Evolutionary conservation across 2,329 filamentous ascomycete species (phyloP), one percentile per base, ranked within the genome.

Genomic region (Diaporthe aspalathi): DNA sequence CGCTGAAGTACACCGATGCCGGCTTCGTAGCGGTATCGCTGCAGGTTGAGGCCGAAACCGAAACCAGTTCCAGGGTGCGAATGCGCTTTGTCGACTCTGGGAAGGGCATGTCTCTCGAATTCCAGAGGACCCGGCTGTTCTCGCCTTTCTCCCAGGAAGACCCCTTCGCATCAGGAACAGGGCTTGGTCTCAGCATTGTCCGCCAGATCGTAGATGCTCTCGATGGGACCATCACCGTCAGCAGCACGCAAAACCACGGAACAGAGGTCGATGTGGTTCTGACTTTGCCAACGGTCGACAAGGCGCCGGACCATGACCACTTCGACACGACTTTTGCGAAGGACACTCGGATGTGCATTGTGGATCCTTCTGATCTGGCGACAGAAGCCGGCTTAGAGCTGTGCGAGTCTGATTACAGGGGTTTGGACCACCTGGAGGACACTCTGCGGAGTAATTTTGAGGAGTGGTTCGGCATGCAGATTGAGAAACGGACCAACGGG

Each of bases 81-180:
- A 83, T 9, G 77, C 76, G 1, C 74, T 90, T 93, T 1, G 81
- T 83, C 0, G 91, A 93, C 75, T 91, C 91, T 0, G 92, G 91
- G 1, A 85, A 85, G 54, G 92, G 91, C 1, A 93, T 93, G 50
- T 86, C 86, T 0, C 82, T 87, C 7, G 88, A 91, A 12, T 93
- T 89, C 73, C 80, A 92, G 17, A 83, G 86, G 24, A 85, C 88
- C 5, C 84, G 85, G 16, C 79, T 93, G 0, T 93, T 90, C 76
- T 88, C 86, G 0, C 89, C 90, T 0, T 93, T 92, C 73, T 80
- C 85, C 0, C 91, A 93, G 73, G 91, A 93, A 75, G 85, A 92
- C 66, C 80, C 83, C 0, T 78, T 93, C 1, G 83, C 87, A 0
- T 85, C 87, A 0, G 91, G 91, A 0, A 88, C 88, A 0, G 91